These are phyloP conservation scores for Fusarium sp. DNA, from an alignment of 2,329 filamentous ascomycete species.

Conservation along the genomic window DNA sequence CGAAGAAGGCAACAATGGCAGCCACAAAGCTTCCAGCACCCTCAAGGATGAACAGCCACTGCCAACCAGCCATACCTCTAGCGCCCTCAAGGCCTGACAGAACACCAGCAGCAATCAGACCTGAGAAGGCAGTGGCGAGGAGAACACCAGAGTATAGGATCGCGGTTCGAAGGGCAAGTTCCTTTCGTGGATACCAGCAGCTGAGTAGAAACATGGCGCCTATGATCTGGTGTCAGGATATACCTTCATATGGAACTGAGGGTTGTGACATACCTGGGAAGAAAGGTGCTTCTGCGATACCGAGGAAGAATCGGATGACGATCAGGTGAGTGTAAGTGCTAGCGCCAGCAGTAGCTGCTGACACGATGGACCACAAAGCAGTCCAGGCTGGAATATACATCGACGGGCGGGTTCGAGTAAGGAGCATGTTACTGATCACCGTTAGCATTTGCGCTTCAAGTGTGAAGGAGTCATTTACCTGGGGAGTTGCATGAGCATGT, in stretches of 20 bases:
- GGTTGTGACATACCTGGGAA: slow-evolving; percentile 16
- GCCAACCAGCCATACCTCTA: slow-evolving; percentile 53
- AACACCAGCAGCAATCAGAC: slow-evolving; percentile 43
- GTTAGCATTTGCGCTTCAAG: background rate
- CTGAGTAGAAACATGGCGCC: background rate
- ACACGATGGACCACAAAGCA: slow-evolving; percentile 40
- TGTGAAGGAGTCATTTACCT: background rate
- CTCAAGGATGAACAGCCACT: slow-evolving; percentile 57
- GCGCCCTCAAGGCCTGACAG: slow-evolving; percentile 33
- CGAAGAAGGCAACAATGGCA: slow-evolving; percentile 31
- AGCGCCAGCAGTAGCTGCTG: slow-evolving; percentile 34
- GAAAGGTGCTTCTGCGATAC: slow-evolving; percentile 42
- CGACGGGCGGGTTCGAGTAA: slow-evolving; percentile 28
- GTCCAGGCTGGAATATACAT: slow-evolving; percentile 35
- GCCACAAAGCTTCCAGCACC: slow-evolving; percentile 38
- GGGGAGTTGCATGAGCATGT: slow-evolving; percentile 27
- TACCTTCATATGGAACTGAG: too few relatives aligned
- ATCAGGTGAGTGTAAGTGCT: slow-evolving; percentile 19
- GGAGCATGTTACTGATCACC: slow-evolving; percentile 14
- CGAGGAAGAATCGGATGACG: slow-evolving; percentile 37
- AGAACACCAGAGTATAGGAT: slow-evolving; percentile 43
- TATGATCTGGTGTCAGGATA: background rate
- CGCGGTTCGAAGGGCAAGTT: slow-evolving; percentile 43
- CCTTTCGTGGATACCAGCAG: slow-evolving; percentile 44
- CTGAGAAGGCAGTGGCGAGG: slow-evolving; percentile 38